phyloP scores from a whole-genome alignment of 805 yeast species.

The Kluyveromyces siamensis region DNA sequence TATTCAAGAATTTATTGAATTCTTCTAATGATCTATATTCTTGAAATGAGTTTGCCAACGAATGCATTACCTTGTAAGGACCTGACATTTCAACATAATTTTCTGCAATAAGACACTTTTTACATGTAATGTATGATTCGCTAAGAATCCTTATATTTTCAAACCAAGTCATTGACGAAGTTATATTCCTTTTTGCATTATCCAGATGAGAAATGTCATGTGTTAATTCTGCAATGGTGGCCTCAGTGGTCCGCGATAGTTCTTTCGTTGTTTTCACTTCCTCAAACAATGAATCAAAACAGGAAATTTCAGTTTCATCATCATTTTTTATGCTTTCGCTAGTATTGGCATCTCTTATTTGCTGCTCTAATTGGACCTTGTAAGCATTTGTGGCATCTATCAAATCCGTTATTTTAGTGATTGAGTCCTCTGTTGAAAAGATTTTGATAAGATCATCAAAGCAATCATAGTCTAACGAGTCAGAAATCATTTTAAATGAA shows the following conservation, averaged over 20 bases:
- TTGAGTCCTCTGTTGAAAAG: conserved; percentile 41
- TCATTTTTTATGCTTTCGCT: conserved; percentile 11
- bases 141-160: conserved; percentile 82
- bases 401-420: conserved; percentile 43
- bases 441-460: conserved; percentile 41
- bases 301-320: conserved; percentile 15
- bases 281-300: conserved; percentile 31
- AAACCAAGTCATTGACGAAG: conserved; percentile 74
- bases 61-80: conserved; percentile 25
- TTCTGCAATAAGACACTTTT: conserved; percentile 7
- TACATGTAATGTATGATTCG: conserved; percentile 29
- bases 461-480: conserved; percentile 42
- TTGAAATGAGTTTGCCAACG: conserved; percentile 31
- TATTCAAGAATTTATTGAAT: conserved; percentile 24
- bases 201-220: conserved; percentile 71
- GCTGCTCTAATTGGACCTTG: conserved; percentile 32
- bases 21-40: conserved; percentile 79
- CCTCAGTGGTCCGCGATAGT: conserved; percentile 48
- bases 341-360: conserved; percentile 21
- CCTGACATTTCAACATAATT: conserved; percentile 20
- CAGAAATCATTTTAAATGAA: conserved; percentile 16
- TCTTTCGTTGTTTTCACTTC: conserved; percentile 61
- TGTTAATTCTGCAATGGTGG: conserved; percentile 60
- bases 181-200: conserved; percentile 73
- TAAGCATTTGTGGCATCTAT: conserved; percentile 41